These are phyloP conservation scores for Fragilariopsis cylindrus DNA, from an alignment of 108 stramenopile genomes.

Conservation along the genomic window DNA sequence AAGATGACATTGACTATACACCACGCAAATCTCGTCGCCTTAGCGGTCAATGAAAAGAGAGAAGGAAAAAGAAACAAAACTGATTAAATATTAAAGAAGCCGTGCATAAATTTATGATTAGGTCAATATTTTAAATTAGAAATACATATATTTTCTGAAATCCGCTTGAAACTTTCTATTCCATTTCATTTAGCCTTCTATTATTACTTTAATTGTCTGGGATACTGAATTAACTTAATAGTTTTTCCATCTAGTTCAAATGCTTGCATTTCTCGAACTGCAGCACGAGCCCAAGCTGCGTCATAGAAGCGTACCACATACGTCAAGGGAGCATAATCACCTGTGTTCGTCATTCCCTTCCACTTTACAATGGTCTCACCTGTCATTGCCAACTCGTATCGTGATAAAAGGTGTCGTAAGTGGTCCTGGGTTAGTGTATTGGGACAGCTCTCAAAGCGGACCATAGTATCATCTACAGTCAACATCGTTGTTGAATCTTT, in stretches of 20 bases:
- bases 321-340: constrained; percentile 27
- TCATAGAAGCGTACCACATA: constrained; percentile 51
- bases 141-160: neutral
- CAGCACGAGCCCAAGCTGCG: constrained; percentile 53
- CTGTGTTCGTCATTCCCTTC: constrained; percentile 30
- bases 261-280: constrained; percentile 51
- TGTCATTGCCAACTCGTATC: constrained; percentile 39
- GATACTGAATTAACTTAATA: constrained; percentile 41
- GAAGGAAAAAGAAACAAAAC: neutral
- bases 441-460: constrained; percentile 55
- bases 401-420: constrained; percentile 36
- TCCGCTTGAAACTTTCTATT: neutral
- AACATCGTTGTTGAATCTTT: constrained; percentile 2
- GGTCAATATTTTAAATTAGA: neutral
- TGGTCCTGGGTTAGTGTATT: constrained; percentile 16
- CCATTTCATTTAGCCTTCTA: neutral
- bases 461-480: constrained; percentile 44
- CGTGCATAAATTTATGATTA: neutral
- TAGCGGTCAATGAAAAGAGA: neutral
- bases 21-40: constrained; percentile 11
- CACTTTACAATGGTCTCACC: constrained; percentile 29
- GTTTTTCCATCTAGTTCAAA: constrained; percentile 3
- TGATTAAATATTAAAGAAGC: neutral
- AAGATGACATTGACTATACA: constrained; percentile 1
- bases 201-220: constrained; percentile 25